Percentiles rank a stretch among this genome's conserved stretches.
These are phyloP conservation scores for Buxus sempervirens DNA, from an alignment of 164 flowering plant species.

Conservation along the genomic window DNA sequence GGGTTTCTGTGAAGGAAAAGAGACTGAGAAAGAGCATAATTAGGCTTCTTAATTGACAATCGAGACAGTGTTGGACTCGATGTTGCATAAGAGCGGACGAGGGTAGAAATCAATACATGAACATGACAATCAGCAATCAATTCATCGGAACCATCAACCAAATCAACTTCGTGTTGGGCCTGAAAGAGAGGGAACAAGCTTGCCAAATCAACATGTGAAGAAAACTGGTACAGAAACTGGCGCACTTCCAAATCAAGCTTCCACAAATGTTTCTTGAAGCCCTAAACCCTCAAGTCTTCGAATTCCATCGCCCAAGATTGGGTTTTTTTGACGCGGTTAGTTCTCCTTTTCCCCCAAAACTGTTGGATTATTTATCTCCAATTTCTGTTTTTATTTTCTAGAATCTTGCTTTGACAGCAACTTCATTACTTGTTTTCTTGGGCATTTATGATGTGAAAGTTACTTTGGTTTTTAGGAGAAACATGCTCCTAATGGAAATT, in stretches of 20 bases:
- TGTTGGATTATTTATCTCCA: too few relatives aligned
- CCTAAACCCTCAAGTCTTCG: constrained; percentile 77
- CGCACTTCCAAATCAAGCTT: constrained; percentile 25
- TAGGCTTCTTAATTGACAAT: constrained; percentile 14
- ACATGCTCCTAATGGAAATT: constrained; percentile 28
- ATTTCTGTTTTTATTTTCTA: too few relatives aligned
- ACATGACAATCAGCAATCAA: too few relatives aligned
- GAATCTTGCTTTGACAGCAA: too few relatives aligned
- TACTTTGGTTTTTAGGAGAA: constrained; percentile 21
- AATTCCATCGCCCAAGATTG: constrained; percentile 89
- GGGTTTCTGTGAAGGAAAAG: constrained; percentile 9
- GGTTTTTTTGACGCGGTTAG: constrained; percentile 95
- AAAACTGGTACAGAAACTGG: constrained; percentile 22
- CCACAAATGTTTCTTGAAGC: constrained; percentile 17
- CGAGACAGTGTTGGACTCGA: constrained; percentile 17
- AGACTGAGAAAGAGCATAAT: constrained; percentile 15
- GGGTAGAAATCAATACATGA: constrained; percentile 26
- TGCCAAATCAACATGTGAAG: constrained; percentile 18
- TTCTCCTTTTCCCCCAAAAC: constrained; percentile 1
- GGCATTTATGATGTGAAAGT: background rate
- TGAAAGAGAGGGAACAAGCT: constrained; percentile 14
- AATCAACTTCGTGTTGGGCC: constrained; percentile 10
- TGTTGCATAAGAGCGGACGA: constrained; percentile 19
- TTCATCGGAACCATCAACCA: constrained; percentile 14
- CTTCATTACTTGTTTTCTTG: too few relatives aligned